Base-by-base conservation (phyloP, 192 early-diverging fungal genomes). In the Backusella psychrophila region DNA sequence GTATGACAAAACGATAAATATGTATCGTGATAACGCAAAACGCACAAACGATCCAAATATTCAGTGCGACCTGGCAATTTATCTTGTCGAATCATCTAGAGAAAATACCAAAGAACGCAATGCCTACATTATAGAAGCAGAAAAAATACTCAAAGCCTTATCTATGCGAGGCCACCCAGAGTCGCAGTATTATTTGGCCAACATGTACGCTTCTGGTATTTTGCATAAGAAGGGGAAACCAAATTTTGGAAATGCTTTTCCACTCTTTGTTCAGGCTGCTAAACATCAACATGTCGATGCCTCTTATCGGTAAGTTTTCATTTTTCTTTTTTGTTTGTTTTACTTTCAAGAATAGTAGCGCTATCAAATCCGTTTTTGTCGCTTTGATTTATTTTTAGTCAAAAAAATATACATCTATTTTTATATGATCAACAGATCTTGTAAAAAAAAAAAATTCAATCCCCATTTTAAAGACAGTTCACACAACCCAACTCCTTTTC, bases 201-300 rank as follows among this genome's bases (percentile, higher is more conserved):
- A 92, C 49, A 85, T 89, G 53, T 90, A 87, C 77, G 87, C 90
- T 29, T 85, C 85, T 17, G 92, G 90, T 6, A 78, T 91, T 35
- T 82, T 83, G 46, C 78, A 84, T 42, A 81, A 85, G 72, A 84
- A 85, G 33, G 78, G 83, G 65, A 83, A 85, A 33, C 82, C 85
- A 1, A 91, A 92, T 38, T 89, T 90, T 78, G 85, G 87, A 6
- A 92, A 91, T 33, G 87, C 89, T 3, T 88, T 91, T 74, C 85
- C 89, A 9, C 77, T 89, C n/a, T 92, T 87, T 82, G 79, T 88
- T 19, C 82, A 83, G 44, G 90, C 93, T 2, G 90, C 90, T 17
- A 93, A 92, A 75, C 87, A 90, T 75, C 85, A 82, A 17, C 88
- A 91, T 72, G 80, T 90, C 0, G 86, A 87, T 53, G 88, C 91